These are phyloP conservation scores for Perkinsus marinus DNA, from an alignment of 169 alveolate genomes.

Conservation along the genomic window DNA sequence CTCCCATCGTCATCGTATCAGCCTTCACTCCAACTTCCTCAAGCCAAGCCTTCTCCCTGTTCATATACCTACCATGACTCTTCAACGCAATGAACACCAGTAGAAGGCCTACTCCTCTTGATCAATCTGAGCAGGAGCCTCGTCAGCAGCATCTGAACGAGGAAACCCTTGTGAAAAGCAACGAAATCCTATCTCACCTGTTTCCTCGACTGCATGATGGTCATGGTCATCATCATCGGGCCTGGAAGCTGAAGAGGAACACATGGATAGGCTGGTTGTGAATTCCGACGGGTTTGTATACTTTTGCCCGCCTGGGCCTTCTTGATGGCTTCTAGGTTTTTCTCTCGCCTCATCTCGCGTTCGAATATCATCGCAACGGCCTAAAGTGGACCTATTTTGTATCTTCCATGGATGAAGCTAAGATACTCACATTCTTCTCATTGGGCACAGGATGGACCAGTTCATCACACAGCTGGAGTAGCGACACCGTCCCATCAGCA, in stretches of 20 bases:
- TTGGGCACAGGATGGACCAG: slow-evolving; percentile 46
- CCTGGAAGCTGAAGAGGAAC: no score
- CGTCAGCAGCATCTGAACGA: no score
- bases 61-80: not conserved
- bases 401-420: not conserved
- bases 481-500: slow-evolving; percentile 72
- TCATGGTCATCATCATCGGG: no score
- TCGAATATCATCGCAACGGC: slow-evolving; percentile 53
- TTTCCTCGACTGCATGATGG: no score
- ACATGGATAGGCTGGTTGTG: no score
- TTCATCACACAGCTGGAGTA: slow-evolving; percentile 66
- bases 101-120: no score
- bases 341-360: slow-evolving; percentile 74
- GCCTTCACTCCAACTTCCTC: not conserved
- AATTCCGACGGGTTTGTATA: not conserved
- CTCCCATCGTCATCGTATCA: not conserved
- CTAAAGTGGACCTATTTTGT: not conserved
- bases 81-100: no score
- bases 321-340: slow-evolving; percentile 58
- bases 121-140: no score
- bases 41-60: not conserved
- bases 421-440: slow-evolving; percentile 56
- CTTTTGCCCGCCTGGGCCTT: slow-evolving; percentile 3
- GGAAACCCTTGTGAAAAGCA: no score
- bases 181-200: no score